phyloP scores from a whole-genome alignment of 495 filamentous ascomycete genomes.

The Cairneyella variabilis region DNA sequence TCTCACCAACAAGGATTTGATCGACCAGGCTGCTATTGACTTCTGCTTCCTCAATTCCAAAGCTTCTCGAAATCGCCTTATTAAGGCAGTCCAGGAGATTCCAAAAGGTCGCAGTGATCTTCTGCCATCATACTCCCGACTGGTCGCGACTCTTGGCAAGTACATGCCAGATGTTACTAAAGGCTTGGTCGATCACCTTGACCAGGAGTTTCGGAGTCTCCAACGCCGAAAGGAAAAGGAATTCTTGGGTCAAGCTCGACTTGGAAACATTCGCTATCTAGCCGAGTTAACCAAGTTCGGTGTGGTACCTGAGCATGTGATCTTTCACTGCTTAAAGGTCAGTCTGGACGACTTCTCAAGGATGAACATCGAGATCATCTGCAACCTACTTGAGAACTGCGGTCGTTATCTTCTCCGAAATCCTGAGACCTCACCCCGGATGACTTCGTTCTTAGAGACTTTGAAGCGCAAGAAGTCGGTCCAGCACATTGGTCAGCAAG shows the following conservation, averaged over 20 bases:
- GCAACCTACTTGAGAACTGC: conserved; percentile 95
- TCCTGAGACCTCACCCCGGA: conserved; percentile 87
- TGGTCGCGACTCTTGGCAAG: conserved; percentile 88
- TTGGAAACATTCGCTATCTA: conserved; percentile 93
- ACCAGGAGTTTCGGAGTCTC: conserved; percentile 94
- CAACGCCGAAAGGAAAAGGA: conserved; percentile 99
- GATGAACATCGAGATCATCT: conserved; percentile 98
- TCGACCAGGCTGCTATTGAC: conserved; percentile 88
- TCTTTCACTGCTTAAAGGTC: conserved; percentile 98
- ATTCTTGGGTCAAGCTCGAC: conserved; percentile 88
- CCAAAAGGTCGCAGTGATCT: conserved; percentile 91
- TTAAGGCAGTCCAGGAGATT: conserved; percentile 91
- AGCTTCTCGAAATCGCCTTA: conserved; percentile 86
- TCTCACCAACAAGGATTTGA: conserved; percentile 81
- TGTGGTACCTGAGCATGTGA: conserved; percentile 95
- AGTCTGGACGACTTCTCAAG: conserved; percentile 96
- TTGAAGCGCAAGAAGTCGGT: conserved; percentile 93
- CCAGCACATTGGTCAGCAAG: conserved; percentile 91
- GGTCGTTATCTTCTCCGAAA: conserved; percentile 92
- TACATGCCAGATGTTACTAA: conserved; percentile 92
- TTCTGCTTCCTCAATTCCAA: conserved; percentile 99
- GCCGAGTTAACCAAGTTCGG: conserved; percentile 98
- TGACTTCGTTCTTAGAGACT: conserved; percentile 91
- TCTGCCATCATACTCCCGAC: conserved; percentile 84
- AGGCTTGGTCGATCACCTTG: conserved; percentile 87